Evolutionary conservation across 163 green algal genomes (phyloP), one percentile per base, ranked within the genome.

Genomic region (Scenedesmus sp.): DNA sequence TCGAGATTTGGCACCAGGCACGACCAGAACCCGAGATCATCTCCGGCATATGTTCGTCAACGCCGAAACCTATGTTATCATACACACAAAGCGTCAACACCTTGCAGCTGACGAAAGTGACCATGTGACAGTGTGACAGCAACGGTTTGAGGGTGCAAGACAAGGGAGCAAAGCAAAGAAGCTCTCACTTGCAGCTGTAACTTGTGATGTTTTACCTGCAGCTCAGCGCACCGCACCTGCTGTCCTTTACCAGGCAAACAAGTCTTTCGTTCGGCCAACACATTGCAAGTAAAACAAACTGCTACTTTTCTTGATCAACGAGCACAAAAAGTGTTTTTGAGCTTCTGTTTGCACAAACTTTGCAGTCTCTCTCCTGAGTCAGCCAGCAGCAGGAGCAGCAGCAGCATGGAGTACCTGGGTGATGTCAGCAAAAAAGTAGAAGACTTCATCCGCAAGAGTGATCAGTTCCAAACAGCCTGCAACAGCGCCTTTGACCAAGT

Each of bases 391-490:
- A 84, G 34, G 26, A 84, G 46, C 77, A 60, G 1, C 77, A 20
- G 46, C 56, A 88, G 82, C 26, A 88, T 92, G 81, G 64, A 92
- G 81, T 87, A 92, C 66, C 70, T 92, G 62, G 83, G 67, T 15
- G 60, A 52, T 64, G 62, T 18, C 70, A 60, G 52, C 12, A 59
- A 88, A 10, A 88, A 92, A 55, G 88, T 92, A 23, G 88, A 88
- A 46, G 88, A 66, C 4, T 92, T 89, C 81, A 82, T 92, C 52
- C 88, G 88, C 62, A 60, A 18, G 9, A 84, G 52, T 52, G 82
- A 89, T 52, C 81, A 92, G 88, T 92, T 92, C 12, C 88, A 92
- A 55, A 10, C 85, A 54, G 60, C 81, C 4, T 88, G 77, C 77
- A 79, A 64, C 23, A 60, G 52, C 76, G 88, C 88, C 8, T 92